These are phyloP conservation scores for Colletotrichum echinochloae DNA, from an alignment of 2,329 filamentous ascomycete genomes.

Conservation along the genomic window DNA sequence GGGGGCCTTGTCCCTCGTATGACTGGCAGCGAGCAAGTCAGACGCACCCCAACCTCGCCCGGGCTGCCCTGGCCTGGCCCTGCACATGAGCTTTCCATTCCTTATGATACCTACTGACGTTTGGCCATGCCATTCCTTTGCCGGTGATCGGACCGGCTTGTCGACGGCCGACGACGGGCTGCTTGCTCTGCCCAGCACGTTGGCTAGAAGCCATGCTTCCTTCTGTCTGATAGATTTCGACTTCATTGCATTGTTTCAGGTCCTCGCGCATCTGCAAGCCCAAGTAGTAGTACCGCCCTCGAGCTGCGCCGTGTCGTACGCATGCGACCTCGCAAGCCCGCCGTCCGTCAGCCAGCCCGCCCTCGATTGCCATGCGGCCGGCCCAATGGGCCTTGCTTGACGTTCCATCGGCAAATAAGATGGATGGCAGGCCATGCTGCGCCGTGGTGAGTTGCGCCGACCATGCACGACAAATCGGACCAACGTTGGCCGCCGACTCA, in stretches of 20 bases:
- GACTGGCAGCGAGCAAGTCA: constrained; percentile 2
- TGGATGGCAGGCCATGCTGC: constrained; percentile 12
- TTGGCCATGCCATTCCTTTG: background rate
- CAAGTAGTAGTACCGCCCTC: constrained; percentile 15
- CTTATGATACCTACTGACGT: constrained; percentile 22
- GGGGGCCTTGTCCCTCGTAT: constrained; percentile 13
- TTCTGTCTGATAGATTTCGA: constrained; percentile 25
- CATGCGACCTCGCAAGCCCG: constrained; percentile 24
- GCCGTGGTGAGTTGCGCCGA: constrained; percentile 9
- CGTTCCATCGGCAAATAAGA: constrained; percentile 30
- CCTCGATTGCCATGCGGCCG: constrained; percentile 27
- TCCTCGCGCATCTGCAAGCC: constrained; percentile 18
- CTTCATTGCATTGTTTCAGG: constrained; percentile 39
- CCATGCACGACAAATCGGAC: constrained; percentile 2
- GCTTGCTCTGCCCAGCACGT: background rate
- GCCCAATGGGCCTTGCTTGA: constrained; percentile 28
- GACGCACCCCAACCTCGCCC: constrained; percentile 24
- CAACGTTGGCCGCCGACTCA: constrained; percentile 19
- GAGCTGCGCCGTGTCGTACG: constrained; percentile 26
- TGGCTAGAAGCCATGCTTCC: constrained; percentile 15
- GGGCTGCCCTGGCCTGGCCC: background rate
- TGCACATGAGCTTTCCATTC: constrained; percentile 10
- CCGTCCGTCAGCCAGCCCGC: constrained; percentile 33
- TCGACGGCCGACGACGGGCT: constrained; percentile 2
- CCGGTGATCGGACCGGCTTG: constrained; percentile 6